phyloP scores from a whole-genome alignment of 192 early-diverging fungal species.

The Geranomyces michiganensis region DNA sequence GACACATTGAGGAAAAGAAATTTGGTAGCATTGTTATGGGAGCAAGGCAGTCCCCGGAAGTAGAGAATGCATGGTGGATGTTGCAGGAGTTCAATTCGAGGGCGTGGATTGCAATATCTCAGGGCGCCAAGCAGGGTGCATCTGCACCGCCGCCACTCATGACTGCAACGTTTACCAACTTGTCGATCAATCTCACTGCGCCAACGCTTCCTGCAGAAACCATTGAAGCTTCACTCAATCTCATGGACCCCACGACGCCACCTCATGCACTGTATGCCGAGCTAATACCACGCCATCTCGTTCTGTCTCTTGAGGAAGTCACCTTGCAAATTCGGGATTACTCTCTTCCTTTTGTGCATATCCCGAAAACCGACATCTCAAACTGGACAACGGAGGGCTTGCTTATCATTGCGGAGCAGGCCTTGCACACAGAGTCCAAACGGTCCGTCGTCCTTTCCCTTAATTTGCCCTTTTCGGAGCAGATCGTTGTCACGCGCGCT shows the following conservation, averaged over 20 bases:
- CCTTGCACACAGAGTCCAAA: constrained; percentile 34
- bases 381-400: constrained; percentile 52
- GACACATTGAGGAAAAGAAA: constrained; percentile 9
- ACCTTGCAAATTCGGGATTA: constrained; percentile 50
- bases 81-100: constrained; percentile 56
- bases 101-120: constrained; percentile 44
- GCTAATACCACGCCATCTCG: constrained; percentile 45
- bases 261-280: constrained; percentile 47
- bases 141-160: constrained; percentile 30
- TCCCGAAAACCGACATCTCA: constrained; percentile 20
- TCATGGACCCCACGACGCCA: constrained; percentile 53
- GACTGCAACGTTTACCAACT: constrained; percentile 23
- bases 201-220: constrained; percentile 35
- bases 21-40: background rate
- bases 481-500: constrained; percentile 41
- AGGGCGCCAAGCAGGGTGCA: background rate
- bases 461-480: constrained; percentile 14
- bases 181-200: constrained; percentile 21
- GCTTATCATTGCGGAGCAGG: constrained; percentile 53
- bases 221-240: constrained; percentile 51
- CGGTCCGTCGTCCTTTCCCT: constrained; percentile 41
- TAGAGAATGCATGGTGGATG: constrained; percentile 52
- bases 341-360: constrained; percentile 37
- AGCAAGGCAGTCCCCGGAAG: constrained; percentile 11
- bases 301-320: constrained; percentile 23